Conservation (phyloP, 805 yeast species). For the Teunomyces cretensis region DNA sequence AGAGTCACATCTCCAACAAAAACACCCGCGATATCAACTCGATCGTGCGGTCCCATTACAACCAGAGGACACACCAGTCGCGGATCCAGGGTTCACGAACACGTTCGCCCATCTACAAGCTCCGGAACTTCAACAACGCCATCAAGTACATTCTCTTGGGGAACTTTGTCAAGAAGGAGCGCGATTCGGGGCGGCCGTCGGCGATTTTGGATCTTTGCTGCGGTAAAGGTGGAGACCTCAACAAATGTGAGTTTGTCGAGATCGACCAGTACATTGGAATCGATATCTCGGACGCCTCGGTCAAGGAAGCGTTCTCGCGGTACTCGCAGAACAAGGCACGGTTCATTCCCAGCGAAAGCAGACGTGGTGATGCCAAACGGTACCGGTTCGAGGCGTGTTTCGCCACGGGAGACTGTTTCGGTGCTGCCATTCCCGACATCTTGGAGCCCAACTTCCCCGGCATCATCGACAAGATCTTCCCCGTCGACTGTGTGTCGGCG, state of each 20-base stretch:
- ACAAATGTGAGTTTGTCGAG: constrained; percentile 78
- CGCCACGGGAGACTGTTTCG: constrained; percentile 91
- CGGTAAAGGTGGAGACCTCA: constrained; percentile 97
- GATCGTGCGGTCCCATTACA: constrained; percentile 80
- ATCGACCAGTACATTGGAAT: constrained; percentile 82
- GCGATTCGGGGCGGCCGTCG: constrained; percentile 21
- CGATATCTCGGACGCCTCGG: constrained; percentile 87
- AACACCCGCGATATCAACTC: constrained; percentile 52
- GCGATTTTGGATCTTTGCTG: constrained; percentile 84
- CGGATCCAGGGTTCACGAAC: constrained; percentile 60
- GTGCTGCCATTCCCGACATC: constrained; percentile 63
- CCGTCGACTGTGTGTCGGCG: constrained; percentile 84
- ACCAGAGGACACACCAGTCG: constrained; percentile 73
- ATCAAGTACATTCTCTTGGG: constrained; percentile 83
- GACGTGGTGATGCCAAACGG: constrained; percentile 39
- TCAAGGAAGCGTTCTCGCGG: constrained; percentile 79
- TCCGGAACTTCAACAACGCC: constrained; percentile 88
- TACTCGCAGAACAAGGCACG: constrained; percentile 53
- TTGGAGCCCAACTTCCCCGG: constrained; percentile 63
- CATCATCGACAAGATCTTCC: constrained; percentile 60
- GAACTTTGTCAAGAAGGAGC: constrained; percentile 50
- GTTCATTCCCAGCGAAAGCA: constrained; percentile 25
- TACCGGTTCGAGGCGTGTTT: constrained; percentile 76
- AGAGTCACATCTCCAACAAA: constrained; percentile 33
- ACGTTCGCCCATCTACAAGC: constrained; percentile 78